Conservation (phyloP, 805 yeast species). For the Starmerella cellae region DNA sequence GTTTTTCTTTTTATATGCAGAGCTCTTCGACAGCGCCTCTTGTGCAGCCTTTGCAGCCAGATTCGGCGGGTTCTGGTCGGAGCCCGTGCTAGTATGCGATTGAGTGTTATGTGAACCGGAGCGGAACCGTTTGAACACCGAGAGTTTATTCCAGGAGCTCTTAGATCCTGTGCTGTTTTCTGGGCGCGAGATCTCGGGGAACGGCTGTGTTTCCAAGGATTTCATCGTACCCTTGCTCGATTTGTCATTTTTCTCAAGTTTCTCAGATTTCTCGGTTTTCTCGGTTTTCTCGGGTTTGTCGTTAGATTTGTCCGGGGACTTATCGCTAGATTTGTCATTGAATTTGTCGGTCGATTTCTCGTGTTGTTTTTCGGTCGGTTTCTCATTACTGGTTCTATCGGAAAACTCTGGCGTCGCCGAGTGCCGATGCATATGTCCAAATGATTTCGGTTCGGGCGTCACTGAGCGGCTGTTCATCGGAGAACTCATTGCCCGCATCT, state of each 20-base stretch:
- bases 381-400: no score
- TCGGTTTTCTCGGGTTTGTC: neutral
- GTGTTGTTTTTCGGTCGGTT: neutral
- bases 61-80: neutral
- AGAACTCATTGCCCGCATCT: no score
- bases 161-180: no score
- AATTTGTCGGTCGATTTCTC: neutral
- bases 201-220: neutral
- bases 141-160: slow-evolving; percentile 11
- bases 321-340: neutral
- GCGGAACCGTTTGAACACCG: slow-evolving; percentile 15
- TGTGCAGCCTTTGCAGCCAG: slow-evolving; percentile 15
- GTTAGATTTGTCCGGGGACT: neutral
- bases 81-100: neutral
- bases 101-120: slow-evolving; percentile 10
- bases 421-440: no score
- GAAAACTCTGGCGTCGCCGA: no score
- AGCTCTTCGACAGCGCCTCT: slow-evolving; percentile 11
- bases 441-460: no score
- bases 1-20: neutral
- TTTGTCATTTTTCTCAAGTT: neutral
- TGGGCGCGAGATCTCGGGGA: slow-evolving; percentile 1
- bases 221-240: neutral
- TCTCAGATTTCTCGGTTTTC: neutral
- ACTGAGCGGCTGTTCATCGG: no score